Base-by-base conservation (phyloP, 1,284 basidiomycete genomes). In the Marasmius fiardii region DNA sequence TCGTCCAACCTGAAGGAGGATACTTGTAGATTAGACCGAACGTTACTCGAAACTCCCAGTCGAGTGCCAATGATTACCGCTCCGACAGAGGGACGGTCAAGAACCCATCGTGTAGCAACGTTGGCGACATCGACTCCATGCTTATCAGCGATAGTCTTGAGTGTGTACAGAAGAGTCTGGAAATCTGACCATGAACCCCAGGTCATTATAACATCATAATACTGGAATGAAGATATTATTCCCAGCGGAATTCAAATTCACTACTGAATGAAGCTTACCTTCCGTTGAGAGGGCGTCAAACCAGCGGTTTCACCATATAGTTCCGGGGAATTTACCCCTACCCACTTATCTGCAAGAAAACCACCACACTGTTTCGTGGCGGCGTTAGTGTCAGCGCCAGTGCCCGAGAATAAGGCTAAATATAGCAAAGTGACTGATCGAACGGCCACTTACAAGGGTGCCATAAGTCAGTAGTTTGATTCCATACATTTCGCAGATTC, bases 391-490 rank as follows among this genome's bases (percentile, higher is more conserved):
- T 2, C 39, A 20, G 11, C 16, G n/a, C n/a, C n/a, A n/a, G n/a
- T 18, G 14, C 16, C 16, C 7, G n/a, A 41, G 16, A n/a, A n/a
- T 41, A 16, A 7, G 20, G 7, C 7, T 16, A 41, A 20, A 35
- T 18, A 4, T 2, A 39, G 39, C 28, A 26, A 2, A 8, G 16
- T 20, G 23, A 60, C 64, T 41, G 56, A 43, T 43, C 20, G 31
- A 56, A 35, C 34, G 49, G 41, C 21, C 26, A 65, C 81, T 63
- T 56, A 83, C 82, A 41, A 85, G 64, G 0, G 83, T 79, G 18
- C 83, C 83, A 60, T 85, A 85, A n/a, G 83, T 85, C 11, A 85
- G 68, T 21, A 85, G 69, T 60, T 83, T 85, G 55, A 85, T 67
- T 34, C 72, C 71, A 59, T 85, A 81, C 56, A 74, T 74, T 58